A percentile compares a stretch with the other conserved stretches of the same genome.
These are phyloP conservation scores for Aspergillus pseudoviridinutans DNA, from an alignment of 2,329 filamentous ascomycete genomes.

Conservation along the genomic window DNA sequence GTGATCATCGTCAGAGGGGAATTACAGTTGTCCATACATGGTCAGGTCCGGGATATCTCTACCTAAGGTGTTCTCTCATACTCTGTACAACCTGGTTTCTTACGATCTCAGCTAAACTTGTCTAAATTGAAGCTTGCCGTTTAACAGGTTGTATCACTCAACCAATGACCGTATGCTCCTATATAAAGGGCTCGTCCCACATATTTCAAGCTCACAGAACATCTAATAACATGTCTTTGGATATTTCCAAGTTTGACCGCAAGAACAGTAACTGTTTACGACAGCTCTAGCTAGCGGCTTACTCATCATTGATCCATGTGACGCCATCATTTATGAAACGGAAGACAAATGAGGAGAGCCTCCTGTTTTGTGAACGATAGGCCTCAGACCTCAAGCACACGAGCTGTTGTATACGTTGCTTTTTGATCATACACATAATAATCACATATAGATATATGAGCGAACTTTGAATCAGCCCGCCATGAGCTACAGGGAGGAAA, in stretches of 20 bases:
- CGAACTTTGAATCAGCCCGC: not conserved
- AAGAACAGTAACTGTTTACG: not conserved
- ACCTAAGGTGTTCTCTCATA: not conserved
- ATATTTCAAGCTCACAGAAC: not conserved
- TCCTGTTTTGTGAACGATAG: not conserved
- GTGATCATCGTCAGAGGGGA: not conserved
- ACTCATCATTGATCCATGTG: not conserved
- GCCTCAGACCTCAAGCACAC: not conserved
- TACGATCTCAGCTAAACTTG: not conserved
- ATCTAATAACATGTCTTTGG: not conserved
- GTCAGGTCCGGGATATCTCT: not conserved
- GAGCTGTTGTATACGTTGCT: not conserved
- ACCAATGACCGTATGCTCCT: not conserved
- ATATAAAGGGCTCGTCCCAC: not conserved
- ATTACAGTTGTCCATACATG: not conserved
- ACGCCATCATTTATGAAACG: not conserved
- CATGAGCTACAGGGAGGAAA: conserved; percentile 4
- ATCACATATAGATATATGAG: not conserved
- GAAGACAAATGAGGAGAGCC: not conserved
- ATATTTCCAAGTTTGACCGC: not conserved
- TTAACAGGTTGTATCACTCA: not conserved
- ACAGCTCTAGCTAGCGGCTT: not conserved
- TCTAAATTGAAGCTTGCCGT: not conserved
- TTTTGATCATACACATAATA: not conserved
- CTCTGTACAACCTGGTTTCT: not conserved